Conservation (phyloP, 805 yeast genomes). For the Wickerhamiella kurtzmanii region DNA sequence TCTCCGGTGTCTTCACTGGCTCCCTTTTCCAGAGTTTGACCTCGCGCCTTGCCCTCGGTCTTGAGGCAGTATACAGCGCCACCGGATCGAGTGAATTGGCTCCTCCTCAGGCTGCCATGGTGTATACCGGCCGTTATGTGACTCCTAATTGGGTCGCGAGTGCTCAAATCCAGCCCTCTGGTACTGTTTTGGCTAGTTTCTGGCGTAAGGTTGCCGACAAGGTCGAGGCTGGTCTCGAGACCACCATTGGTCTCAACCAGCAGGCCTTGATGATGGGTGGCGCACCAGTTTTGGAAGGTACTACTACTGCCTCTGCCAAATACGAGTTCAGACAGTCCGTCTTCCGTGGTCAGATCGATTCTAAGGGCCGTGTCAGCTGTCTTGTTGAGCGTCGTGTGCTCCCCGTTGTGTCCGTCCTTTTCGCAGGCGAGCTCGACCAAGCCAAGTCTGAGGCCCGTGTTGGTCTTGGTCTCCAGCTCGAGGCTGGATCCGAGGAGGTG, state of each 20-base stretch:
- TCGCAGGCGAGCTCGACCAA: slow-evolving; percentile 90
- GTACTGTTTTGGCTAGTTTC: slow-evolving; percentile 76
- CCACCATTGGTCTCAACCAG: slow-evolving; percentile 37
- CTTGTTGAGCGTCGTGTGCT: slow-evolving; percentile 86
- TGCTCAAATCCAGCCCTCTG: slow-evolving; percentile 87
- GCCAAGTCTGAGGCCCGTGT: slow-evolving; percentile 60
- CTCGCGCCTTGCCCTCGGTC: slow-evolving; percentile 70
- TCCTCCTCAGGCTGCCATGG: slow-evolving; percentile 84
- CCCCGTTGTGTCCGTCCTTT: slow-evolving; percentile 78
- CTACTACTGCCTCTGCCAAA: slow-evolving; percentile 89
- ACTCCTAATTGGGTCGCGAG: slow-evolving; percentile 85
- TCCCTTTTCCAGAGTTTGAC: slow-evolving; percentile 83
- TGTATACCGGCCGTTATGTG: slow-evolving; percentile 81
- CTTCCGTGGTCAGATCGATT: slow-evolving; percentile 89
- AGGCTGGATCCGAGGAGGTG: slow-evolving; percentile 86
- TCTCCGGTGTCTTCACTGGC: slow-evolving; percentile 86
- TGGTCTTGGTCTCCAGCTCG: slow-evolving; percentile 92
- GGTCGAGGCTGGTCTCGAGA: slow-evolving; percentile 90
- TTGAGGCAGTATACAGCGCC: slow-evolving; percentile 77
- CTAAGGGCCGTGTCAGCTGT: slow-evolving; percentile 79
- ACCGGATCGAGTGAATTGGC: slow-evolving; percentile 37
- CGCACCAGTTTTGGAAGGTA: slow-evolving; percentile 74
- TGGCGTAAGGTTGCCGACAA: slow-evolving; percentile 88
- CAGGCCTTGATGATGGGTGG: slow-evolving; percentile 74
- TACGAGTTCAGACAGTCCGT: slow-evolving; percentile 94